phyloP scores from a whole-genome alignment of 176 grass and related monocot genomes.

The Phyllostachys edulis region DNA sequence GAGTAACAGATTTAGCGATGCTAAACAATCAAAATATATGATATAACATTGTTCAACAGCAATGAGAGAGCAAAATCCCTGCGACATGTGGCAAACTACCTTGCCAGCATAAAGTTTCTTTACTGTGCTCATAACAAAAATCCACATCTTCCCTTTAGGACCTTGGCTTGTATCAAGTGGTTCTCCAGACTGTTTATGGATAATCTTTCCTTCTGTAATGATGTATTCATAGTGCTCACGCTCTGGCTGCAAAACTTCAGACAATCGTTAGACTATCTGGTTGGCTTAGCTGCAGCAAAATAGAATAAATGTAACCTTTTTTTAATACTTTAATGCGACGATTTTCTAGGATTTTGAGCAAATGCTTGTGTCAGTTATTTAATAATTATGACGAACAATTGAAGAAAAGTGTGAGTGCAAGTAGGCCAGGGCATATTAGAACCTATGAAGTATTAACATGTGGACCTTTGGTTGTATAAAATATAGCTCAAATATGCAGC shows the following conservation, averaged over 20 bases:
- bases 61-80: too few species aligned
- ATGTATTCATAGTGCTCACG: conserved; percentile 73
- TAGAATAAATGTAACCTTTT: background rate
- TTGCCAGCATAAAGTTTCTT: conserved; percentile 74
- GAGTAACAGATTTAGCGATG: background rate
- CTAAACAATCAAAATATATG: background rate
- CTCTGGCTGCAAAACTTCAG: conserved; percentile 61
- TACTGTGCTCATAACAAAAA: conserved; percentile 89
- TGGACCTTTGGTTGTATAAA: background rate
- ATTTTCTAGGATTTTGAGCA: background rate
- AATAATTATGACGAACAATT: background rate
- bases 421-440: background rate
- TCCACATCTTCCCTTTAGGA: conserved; percentile 77
- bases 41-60: too few species aligned
- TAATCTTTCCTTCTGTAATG: conserved; percentile 48
- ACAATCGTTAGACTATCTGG: background rate
- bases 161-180: conserved; percentile 58
- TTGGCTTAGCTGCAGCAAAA: background rate
- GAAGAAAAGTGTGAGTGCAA: background rate
- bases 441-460: background rate
- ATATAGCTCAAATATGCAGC: background rate
- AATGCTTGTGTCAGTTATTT: background rate
- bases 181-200: conserved; percentile 58
- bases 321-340: background rate
- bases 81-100: conserved; percentile 40